These are phyloP conservation scores for Solanum hybrid DNA, from an alignment of 305 asterid species.

Conservation along the genomic window DNA sequence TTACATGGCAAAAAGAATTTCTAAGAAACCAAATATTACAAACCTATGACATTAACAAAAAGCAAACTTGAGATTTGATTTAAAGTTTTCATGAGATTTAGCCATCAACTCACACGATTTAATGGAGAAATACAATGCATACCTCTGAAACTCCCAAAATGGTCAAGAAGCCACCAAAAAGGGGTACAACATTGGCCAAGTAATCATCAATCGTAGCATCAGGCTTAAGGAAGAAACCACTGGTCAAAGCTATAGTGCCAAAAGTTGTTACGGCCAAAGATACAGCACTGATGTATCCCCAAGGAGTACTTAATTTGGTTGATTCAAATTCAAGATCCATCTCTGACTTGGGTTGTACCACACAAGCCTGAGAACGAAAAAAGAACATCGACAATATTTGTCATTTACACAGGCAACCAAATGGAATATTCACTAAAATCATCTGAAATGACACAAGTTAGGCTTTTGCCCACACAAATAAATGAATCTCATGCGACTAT, in stretches of 20 bases:
- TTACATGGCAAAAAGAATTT: neutral
- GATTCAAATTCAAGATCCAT: constrained; percentile 77
- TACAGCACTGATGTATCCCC: constrained; percentile 72
- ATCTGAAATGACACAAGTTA: neutral
- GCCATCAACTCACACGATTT: neutral
- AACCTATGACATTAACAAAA: neutral
- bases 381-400: neutral
- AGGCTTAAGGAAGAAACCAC: constrained; percentile 84
- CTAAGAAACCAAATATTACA: neutral
- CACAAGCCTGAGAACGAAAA: constrained; percentile 53
- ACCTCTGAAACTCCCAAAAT: constrained; percentile 90
- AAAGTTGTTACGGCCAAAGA: constrained; percentile 61
- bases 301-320: constrained; percentile 58
- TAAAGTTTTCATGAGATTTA: neutral
- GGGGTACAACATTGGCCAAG: constrained; percentile 51
- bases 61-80: neutral
- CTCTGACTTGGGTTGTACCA: constrained; percentile 85
- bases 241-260: constrained; percentile 74
- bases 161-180: constrained; percentile 83
- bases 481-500: neutral
- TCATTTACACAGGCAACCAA: neutral
- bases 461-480: neutral
- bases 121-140: neutral
- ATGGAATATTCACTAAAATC: neutral
- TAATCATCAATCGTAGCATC: constrained; percentile 68